phyloP scores from a whole-genome alignment of 257 asterid genomes.

The Linaria vulgaris region DNA sequence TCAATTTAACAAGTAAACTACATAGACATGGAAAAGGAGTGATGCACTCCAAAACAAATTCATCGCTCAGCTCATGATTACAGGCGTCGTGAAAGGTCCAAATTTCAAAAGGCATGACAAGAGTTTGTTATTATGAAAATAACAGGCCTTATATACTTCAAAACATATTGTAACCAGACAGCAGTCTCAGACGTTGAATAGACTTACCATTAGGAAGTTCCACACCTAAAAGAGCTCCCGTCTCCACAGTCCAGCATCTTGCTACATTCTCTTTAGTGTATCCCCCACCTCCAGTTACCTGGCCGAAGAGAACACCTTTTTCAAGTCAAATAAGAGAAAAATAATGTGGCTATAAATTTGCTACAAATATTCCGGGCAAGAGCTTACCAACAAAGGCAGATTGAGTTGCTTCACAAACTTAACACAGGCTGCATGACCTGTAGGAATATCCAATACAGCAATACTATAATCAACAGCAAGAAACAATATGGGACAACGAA shows the following conservation, averaged over 20 bases:
- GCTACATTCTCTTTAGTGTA: slow-evolving; percentile 99
- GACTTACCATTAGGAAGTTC: slow-evolving; percentile 84
- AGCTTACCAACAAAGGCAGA: slow-evolving; percentile 88
- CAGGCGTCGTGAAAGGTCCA: too few relatives aligned
- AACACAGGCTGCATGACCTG: slow-evolving; percentile 99
- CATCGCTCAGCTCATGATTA: too few relatives aligned
- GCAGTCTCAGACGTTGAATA: neutral
- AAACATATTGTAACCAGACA: slow-evolving; percentile 20
- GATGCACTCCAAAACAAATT: neutral
- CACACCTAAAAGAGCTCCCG: slow-evolving; percentile 80
- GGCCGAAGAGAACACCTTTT: slow-evolving; percentile 27
- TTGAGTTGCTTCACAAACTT: slow-evolving; percentile 89
- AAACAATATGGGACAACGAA: slow-evolving; percentile 12
- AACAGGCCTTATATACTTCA: neutral
- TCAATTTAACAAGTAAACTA: slow-evolving; percentile 13
- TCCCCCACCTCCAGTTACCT: slow-evolving; percentile 99
- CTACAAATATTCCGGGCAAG: slow-evolving; percentile 5
- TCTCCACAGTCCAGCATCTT: slow-evolving; percentile 97
- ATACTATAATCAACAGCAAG: slow-evolving; percentile 18
- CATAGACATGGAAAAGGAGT: neutral
- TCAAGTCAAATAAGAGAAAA: slow-evolving; percentile 14
- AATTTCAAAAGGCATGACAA: neutral
- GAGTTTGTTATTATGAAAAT: slow-evolving; percentile 4
- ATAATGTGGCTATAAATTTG: slow-evolving; percentile 7
- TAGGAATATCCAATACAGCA: slow-evolving; percentile 18